Percentiles rank a stretch among this genome's conserved stretches.
Evolutionary conservation across 129 eudicot species (phyloP).

Genomic region (Flaveria brownii): DNA sequence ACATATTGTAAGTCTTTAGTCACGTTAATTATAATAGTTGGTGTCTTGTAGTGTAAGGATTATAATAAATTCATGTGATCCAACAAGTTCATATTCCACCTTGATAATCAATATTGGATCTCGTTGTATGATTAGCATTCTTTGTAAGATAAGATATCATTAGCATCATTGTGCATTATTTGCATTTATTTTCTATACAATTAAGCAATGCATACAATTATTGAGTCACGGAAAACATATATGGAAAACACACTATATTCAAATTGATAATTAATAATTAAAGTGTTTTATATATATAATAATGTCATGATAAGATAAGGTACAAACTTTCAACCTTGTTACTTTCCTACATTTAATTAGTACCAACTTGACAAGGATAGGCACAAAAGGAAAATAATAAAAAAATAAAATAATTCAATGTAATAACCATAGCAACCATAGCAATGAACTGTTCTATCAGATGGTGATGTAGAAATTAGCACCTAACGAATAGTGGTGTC

Average conservation of each 20-base stretch:
- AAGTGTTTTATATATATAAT: slow-evolving; percentile 11
- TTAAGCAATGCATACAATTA: too few relatives aligned
- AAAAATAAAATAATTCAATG: background rate
- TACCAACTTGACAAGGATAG: slow-evolving; percentile 37
- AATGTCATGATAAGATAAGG: slow-evolving; percentile 35
- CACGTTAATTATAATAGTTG: too few relatives aligned
- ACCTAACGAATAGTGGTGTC: slow-evolving; percentile 26
- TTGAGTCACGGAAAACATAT: background rate
- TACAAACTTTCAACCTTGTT: slow-evolving; percentile 24
- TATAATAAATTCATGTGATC: too few relatives aligned
- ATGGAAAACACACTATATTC: slow-evolving; percentile 15
- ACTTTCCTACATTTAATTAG: slow-evolving; percentile 31
- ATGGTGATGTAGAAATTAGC: slow-evolving; percentile 25
- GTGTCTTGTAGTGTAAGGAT: too few relatives aligned
- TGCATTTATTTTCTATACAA: too few relatives aligned
- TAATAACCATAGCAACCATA: slow-evolving; percentile 4
- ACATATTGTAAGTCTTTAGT: too few relatives aligned
- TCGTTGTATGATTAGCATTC: too few relatives aligned
- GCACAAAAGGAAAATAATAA: background rate
- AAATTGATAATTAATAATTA: slow-evolving; percentile 8
- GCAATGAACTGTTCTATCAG: background rate
- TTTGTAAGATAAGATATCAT: too few relatives aligned
- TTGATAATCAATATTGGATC: too few relatives aligned
- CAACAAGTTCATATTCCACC: too few relatives aligned
- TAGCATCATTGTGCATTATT: too few relatives aligned